Base-by-base conservation (phyloP, 23 red algal species). In the Agarophyton chilense region DNA sequence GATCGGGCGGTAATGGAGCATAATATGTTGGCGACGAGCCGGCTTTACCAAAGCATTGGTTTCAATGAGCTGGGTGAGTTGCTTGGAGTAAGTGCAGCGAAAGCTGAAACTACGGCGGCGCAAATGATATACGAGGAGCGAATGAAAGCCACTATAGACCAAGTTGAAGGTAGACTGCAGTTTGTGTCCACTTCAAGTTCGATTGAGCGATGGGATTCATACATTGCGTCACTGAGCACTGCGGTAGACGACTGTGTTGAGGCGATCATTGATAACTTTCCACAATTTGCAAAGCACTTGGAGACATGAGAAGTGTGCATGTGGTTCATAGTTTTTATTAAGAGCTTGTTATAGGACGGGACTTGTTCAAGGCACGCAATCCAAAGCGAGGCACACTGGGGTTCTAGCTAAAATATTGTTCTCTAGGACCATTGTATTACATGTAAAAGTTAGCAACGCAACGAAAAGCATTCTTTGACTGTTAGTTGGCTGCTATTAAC, bases 41-140 rank as follows among this genome's bases (percentile, higher is more conserved):
- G 80, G 43, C 66, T 96, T 22, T 96, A 96, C 39, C 61, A 50
- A 29, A 96, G 82, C 55, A 96, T 96, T 84, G 39, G 73, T 24
- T 90, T 96, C 45, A 73, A 77, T 14, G 83, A 93, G 82, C 84
- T 96, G 41, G 94, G 82, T 14, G 62, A 58, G 46, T 60, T 96
- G n/a, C 75, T 96, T 40, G 62, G 83, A 39, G 79, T 96, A 10
- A 60, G 88, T 72, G 57, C 77, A 7, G 38, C 44, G 7, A 83
- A 74, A 47, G 94, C 94, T 2, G 94, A 96, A 63, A 88, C 56
- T 18, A 86, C 78, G 22, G 87, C 83, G 10, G 64, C 79, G 16
- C 52, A 67, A 4, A 96, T 96, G 94, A 92, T 92, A 21, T 81
- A 96, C 38, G 94, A 96, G 79, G 76, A 86, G 24, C 86, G 94